These are phyloP conservation scores for Cokeromyces recurvatus DNA, from an alignment of 371 early-diverging fungal species.

Conservation along the genomic window DNA sequence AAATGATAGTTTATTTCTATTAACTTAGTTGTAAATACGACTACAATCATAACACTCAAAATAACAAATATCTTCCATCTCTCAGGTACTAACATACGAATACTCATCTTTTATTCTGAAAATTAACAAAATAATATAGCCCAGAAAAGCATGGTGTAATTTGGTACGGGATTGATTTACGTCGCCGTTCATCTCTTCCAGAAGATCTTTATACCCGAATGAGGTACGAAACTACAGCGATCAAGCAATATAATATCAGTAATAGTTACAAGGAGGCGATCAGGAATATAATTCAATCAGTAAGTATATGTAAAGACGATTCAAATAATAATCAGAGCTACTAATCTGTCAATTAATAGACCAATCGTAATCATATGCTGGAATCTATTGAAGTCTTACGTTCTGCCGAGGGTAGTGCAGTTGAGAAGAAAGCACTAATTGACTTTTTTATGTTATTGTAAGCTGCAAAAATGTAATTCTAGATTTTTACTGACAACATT, in stretches of 20 bases:
- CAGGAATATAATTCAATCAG: neutral
- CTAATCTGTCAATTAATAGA: too few relatives aligned
- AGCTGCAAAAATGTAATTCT: too few relatives aligned
- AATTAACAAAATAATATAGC: constrained; percentile 9
- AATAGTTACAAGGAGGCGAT: constrained; percentile 1
- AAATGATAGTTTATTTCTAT: too few relatives aligned
- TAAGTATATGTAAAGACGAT: constrained; percentile 3
- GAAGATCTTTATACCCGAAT: constrained; percentile 6
- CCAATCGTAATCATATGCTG: too few relatives aligned
- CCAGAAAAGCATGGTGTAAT: constrained; percentile 9
- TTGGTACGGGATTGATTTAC: constrained; percentile 4
- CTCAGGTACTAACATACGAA: constrained; percentile 1
- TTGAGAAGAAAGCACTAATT: too few relatives aligned
- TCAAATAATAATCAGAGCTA: constrained; percentile 11
- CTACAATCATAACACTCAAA: too few relatives aligned
- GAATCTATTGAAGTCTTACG: too few relatives aligned
- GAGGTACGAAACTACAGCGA: constrained; percentile 1
- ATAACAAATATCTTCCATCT: neutral
- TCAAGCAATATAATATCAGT: neutral
- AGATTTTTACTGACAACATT: too few relatives aligned
- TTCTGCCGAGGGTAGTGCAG: too few relatives aligned
- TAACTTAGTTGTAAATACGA: too few relatives aligned
- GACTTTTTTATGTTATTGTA: too few relatives aligned
- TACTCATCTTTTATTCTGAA: constrained; percentile 6
- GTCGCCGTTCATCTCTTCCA: constrained; percentile 9